Evolutionary conservation across 208 protist species (phyloP).

Genomic region (Crithidia fasciculata): DNA sequence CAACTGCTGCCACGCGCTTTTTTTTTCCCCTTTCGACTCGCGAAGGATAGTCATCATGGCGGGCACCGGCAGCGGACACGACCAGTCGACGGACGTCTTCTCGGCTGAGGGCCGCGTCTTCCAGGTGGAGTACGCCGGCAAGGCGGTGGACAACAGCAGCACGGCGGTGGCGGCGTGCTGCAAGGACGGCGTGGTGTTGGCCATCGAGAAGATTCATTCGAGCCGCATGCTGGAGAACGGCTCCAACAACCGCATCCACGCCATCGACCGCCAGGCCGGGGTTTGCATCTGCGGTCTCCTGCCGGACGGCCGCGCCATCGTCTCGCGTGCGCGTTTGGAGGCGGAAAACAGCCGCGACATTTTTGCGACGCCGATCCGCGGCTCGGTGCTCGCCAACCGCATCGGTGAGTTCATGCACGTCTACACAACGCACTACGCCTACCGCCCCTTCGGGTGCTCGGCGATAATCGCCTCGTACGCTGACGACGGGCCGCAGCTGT

Average conservation of each 20-base stretch:
- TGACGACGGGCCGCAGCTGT: constrained; percentile 96
- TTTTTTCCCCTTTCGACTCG: background rate
- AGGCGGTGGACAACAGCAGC: constrained; percentile 99
- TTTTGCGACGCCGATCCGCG: constrained; percentile 94
- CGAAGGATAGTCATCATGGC: constrained; percentile 37
- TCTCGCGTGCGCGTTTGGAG: constrained; percentile 93
- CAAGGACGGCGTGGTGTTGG: constrained; percentile 98
- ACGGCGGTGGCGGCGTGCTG: constrained; percentile 97
- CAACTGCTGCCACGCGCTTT: background rate
- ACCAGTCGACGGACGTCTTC: constrained; percentile 98
- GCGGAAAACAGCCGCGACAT: constrained; percentile 92
- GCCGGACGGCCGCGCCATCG: constrained; percentile 96
- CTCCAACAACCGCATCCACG: constrained; percentile 96
- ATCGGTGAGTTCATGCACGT: constrained; percentile 95
- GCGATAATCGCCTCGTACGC: constrained; percentile 94
- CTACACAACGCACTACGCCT: constrained; percentile 94
- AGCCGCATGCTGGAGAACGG: constrained; percentile 96
- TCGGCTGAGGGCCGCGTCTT: constrained; percentile 99
- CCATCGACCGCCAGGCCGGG: constrained; percentile 94
- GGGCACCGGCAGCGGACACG: constrained; percentile 92
- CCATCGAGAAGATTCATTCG: constrained; percentile 97
- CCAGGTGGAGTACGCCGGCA: constrained; percentile 99
- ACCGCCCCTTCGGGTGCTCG: constrained; percentile 97
- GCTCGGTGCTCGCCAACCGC: constrained; percentile 88
- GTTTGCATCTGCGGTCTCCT: constrained; percentile 95